These are phyloP conservation scores for Nicotiana sylvestris DNA, from an alignment of 257 asterid genomes.

Conservation along the genomic window DNA sequence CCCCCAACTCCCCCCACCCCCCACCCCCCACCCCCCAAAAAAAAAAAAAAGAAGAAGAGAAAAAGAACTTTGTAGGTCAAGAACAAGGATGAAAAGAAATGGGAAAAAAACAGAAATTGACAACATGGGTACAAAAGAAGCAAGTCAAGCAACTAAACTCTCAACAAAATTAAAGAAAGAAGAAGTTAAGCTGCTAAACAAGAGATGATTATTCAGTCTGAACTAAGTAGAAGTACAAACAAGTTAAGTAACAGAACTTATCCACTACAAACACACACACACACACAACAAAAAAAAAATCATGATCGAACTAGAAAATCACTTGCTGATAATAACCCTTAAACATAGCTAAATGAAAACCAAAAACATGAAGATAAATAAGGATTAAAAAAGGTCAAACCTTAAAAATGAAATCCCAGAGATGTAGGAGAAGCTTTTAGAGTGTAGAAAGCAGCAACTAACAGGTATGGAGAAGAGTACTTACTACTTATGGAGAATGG, in stretches of 20 bases:
- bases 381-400: conserved; percentile 8
- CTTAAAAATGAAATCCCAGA: not conserved
- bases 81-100: not conserved
- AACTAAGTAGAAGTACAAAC: not conserved
- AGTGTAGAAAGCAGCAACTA: not conserved
- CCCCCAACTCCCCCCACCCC: not conserved
- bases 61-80: not conserved
- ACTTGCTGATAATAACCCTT: not conserved
- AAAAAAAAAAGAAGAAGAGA: not conserved
- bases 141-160: not conserved
- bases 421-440: conserved; percentile 6
- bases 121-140: conserved; percentile 5
- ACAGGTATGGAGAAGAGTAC: not conserved
- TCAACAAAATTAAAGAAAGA: not conserved
- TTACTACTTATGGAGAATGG: not conserved
- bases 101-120: not conserved
- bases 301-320: not conserved
- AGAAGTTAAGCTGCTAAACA: not conserved
- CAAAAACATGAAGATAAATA: not conserved
- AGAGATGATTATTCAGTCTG: not conserved
- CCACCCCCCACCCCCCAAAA: not conserved
- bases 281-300: not conserved
- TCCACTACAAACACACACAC: not conserved
- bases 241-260: not conserved
- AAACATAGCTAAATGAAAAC: not conserved